Evolutionary conservation across 202 grass and related monocot genomes (phyloP).

Genomic region (Bolboschoenoplectus hybrid): DNA sequence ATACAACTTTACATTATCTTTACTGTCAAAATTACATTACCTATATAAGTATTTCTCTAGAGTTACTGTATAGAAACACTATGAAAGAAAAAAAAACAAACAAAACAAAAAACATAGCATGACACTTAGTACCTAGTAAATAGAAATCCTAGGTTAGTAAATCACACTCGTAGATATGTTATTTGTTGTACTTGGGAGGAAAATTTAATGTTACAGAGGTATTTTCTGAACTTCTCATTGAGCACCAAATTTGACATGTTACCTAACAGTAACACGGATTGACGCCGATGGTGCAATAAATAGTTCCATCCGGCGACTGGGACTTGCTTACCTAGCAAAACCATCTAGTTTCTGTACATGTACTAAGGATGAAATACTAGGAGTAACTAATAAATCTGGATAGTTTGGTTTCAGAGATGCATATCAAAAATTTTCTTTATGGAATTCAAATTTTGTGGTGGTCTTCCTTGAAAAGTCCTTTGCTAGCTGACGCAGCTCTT

Average conservation of each 20-base stretch:
- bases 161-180: conserved; percentile 12
- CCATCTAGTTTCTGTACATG: conserved; percentile 14
- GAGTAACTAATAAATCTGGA: conserved; percentile 20
- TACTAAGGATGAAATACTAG: conserved; percentile 1
- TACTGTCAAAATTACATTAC: background rate
- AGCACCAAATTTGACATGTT: conserved; percentile 13
- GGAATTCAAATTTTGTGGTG: conserved; percentile 77
- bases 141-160: conserved; percentile 31
- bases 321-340: conserved; percentile 20
- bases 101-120: conserved; percentile 11
- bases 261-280: background rate
- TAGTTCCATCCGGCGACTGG: conserved; percentile 4
- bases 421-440: conserved; percentile 87
- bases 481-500: conserved; percentile 73
- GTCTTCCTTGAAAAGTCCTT: conserved; percentile 85
- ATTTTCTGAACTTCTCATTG: background rate
- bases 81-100: background rate
- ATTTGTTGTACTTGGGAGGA: conserved; percentile 9
- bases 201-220: background rate
- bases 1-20: conserved; percentile 36
- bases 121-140: conserved; percentile 21
- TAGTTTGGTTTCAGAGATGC: background rate
- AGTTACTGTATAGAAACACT: conserved; percentile 27
- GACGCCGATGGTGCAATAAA: conserved; percentile 4
- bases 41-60: background rate